A percentile compares a stretch with the other conserved stretches of the same genome.
Conservation (phyloP, 2,329 filamentous ascomycete genomes). For the Penicillium sp. region DNA sequence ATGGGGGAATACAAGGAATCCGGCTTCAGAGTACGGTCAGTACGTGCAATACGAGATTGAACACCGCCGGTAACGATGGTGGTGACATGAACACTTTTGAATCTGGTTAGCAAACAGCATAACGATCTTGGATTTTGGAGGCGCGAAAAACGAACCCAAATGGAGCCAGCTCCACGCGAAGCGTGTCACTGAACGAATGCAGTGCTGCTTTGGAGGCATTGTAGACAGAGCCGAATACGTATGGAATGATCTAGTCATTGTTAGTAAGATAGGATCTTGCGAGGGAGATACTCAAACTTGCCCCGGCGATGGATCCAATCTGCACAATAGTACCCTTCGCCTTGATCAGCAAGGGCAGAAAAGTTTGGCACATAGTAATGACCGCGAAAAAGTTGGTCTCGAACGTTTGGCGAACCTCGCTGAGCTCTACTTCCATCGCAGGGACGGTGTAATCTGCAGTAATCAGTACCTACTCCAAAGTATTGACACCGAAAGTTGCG, state of each 20-base stretch:
- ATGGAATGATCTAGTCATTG: conserved; percentile 38
- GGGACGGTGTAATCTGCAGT: conserved; percentile 56
- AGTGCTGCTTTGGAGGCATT: conserved; percentile 60
- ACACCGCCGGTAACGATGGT: conserved; percentile 61
- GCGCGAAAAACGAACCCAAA: conserved; percentile 38
- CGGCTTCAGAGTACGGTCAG: conserved; percentile 46
- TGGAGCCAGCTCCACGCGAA: conserved; percentile 57
- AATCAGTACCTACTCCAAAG: neutral
- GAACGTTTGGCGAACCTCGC: conserved; percentile 48
- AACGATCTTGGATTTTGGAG: neutral
- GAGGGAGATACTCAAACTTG: conserved; percentile 14
- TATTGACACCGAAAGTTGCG: neutral
- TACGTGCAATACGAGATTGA: conserved; percentile 57
- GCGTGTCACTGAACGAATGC: conserved; percentile 57
- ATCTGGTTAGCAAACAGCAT: neutral
- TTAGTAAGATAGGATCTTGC: neutral
- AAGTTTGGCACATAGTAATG: conserved; percentile 57
- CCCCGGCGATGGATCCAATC: conserved; percentile 45
- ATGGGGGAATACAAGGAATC: conserved; percentile 54
- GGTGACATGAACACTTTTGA: conserved; percentile 48
- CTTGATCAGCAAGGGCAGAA: conserved; percentile 53
- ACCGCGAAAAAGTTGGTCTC: conserved; percentile 58
- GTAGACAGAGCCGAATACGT: conserved; percentile 51
- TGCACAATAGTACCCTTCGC: conserved; percentile 47
- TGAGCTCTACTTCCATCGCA: conserved; percentile 54